Percentiles rank a stretch among this genome's conserved stretches.
phyloP scores from a whole-genome alignment of 192 early-diverging fungal species.

The Mycoemilia scoparia region DNA sequence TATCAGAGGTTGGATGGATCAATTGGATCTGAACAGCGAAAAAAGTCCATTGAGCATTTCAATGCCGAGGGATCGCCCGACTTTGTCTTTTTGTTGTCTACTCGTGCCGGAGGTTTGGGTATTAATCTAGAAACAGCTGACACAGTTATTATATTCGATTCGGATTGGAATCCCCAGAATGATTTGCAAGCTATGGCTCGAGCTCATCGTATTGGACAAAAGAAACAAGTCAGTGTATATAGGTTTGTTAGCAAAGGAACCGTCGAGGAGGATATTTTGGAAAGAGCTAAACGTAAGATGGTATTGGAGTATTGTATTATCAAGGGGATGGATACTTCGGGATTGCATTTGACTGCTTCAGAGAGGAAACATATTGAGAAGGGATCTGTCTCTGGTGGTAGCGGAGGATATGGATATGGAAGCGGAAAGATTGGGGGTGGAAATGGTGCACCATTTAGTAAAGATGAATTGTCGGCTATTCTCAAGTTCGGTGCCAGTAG shows the following conservation, averaged over 20 bases:
- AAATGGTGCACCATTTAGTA: conserved; percentile 38
- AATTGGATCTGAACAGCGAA: conserved; percentile 72
- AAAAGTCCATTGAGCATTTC: conserved; percentile 91
- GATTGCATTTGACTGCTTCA: conserved; percentile 38
- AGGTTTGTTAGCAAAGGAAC: conserved; percentile 93
- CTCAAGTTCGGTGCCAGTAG: conserved; percentile 98
- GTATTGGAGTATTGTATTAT: conserved; percentile 99
- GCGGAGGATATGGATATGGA: conserved; percentile 9
- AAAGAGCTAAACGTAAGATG: conserved; percentile 98
- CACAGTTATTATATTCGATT: conserved; percentile 92
- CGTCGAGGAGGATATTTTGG: conserved; percentile 96
- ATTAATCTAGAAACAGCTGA: conserved; percentile 94
- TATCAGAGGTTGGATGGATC: conserved; percentile 92
- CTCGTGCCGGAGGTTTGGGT: conserved; percentile 90
- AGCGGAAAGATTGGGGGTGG: conserved; percentile 9
- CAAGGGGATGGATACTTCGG: conserved; percentile 96
- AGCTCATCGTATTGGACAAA: conserved; percentile 96
- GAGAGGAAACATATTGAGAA: conserved; percentile 32
- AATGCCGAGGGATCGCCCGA: conserved; percentile 85
- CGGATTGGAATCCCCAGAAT: conserved; percentile 91
- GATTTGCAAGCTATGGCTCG: conserved; percentile 96
- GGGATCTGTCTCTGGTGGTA: conserved; percentile 24
- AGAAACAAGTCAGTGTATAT: conserved; percentile 92
- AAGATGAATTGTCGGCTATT: conserved; percentile 82
- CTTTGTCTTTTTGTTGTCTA: conserved; percentile 94